A percentile compares a stretch with the other conserved stretches of the same genome.
Evolutionary conservation across 306 rosid species (phyloP).

Genomic region (Psophocarpus tetragonolobus): DNA sequence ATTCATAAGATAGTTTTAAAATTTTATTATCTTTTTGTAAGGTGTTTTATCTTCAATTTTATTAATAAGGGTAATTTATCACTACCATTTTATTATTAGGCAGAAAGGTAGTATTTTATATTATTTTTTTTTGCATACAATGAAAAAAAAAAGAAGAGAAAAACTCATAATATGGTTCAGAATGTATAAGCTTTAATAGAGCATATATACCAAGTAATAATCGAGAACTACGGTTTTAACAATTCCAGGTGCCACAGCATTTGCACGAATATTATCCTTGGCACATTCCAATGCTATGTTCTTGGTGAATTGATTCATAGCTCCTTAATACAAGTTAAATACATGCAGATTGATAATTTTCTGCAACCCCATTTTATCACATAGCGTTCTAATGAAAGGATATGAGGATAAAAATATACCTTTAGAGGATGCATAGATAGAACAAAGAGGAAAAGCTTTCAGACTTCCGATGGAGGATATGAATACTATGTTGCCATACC

Average conservation of each 20-base stretch:
- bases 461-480: constrained; percentile 28
- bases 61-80: no score
- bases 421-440: constrained; percentile 65
- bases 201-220: not conserved
- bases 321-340: constrained; percentile 42
- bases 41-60: no score
- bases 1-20: no score
- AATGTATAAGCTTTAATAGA: no score
- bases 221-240: not conserved
- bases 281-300: constrained; percentile 9
- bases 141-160: no score
- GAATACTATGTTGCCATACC: constrained; percentile 38
- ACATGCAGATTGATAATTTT: not conserved
- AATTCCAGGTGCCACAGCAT: not conserved
- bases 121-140: no score
- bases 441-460: constrained; percentile 38
- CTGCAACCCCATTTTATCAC: not conserved
- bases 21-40: no score
- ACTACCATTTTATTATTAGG: no score
- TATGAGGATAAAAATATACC: constrained; percentile 30
- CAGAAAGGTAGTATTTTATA: no score
- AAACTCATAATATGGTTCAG: no score
- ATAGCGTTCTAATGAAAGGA: not conserved
- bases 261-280: constrained; percentile 23
- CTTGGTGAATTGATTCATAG: constrained; percentile 57